Percentiles rank a stretch among this genome's conserved stretches.
Conservation (phyloP, 2,329 filamentous ascomycete species). For the Gliomastix tumulicola region DNA sequence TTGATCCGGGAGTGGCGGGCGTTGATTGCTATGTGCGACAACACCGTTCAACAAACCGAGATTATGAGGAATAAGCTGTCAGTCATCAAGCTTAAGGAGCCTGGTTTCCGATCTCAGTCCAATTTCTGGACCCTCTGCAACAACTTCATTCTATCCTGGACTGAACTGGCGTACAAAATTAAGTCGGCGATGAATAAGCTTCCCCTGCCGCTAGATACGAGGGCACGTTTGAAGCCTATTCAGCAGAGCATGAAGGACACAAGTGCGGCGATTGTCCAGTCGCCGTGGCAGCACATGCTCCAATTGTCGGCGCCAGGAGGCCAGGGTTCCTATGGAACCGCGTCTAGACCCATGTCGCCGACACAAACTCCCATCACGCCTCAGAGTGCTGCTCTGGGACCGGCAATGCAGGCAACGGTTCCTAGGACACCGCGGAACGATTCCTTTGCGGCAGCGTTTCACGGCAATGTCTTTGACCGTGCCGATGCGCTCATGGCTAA, state of each 20-base stretch:
- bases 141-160: conserved; percentile 64
- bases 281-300: conserved; percentile 46
- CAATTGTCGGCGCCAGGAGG: conserved; percentile 6
- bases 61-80: conserved; percentile 66
- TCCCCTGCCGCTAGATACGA: conserved; percentile 58
- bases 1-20: conserved; percentile 60
- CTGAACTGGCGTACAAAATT: conserved; percentile 55
- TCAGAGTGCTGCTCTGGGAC: conserved; percentile 80
- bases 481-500: conserved; percentile 51
- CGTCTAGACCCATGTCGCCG: conserved; percentile 17
- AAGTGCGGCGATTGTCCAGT: conserved; percentile 59
- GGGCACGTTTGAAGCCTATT: conserved; percentile 68
- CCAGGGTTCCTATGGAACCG: conserved; percentile 6
- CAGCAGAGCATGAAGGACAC: conserved; percentile 81
- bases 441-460: conserved; percentile 47
- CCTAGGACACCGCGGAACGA: conserved; percentile 52
- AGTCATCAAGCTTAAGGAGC: conserved; percentile 78
- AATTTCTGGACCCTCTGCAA: conserved; percentile 67
- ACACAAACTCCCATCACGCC: conserved; percentile 66
- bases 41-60: conserved; percentile 67
- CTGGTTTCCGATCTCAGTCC: conserved; percentile 59
- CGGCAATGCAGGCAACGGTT: conserved; percentile 84
- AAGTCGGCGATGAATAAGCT: conserved; percentile 46
- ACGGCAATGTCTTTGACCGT: conserved; percentile 53
- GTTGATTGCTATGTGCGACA: conserved; percentile 64